Evolutionary conservation across 208 protist species (phyloP).

Genomic region (Wallacemonas sp.): DNA sequence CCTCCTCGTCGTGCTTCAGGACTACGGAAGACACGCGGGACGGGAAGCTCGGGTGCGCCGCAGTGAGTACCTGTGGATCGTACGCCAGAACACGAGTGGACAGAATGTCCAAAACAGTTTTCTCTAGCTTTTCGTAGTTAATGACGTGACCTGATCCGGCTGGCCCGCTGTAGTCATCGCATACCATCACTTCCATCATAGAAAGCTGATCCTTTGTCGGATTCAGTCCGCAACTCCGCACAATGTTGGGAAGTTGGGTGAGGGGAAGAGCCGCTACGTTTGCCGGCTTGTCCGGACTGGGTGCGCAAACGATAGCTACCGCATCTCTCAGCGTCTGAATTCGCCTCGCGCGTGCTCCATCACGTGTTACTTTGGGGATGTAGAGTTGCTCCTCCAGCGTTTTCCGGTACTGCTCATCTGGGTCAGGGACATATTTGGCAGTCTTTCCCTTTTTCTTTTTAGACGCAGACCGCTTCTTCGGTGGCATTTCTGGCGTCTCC

Average conservation of each 20-base stretch:
- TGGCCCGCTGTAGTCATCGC: background rate
- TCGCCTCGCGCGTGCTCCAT: constrained; percentile 1
- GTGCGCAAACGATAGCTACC: constrained; percentile 10
- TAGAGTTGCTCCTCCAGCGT: constrained; percentile 44
- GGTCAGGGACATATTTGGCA: constrained; percentile 31
- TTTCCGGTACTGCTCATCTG: constrained; percentile 37
- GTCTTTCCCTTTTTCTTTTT: constrained; percentile 30
- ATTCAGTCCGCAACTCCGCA: constrained; percentile 44
- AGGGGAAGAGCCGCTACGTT: constrained; percentile 13
- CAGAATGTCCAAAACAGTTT: constrained; percentile 17
- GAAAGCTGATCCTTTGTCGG: constrained; percentile 43
- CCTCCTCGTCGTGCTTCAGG: constrained; percentile 7
- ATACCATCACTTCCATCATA: constrained; percentile 5
- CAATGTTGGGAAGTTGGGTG: constrained; percentile 38
- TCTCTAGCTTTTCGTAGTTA: constrained; percentile 28
- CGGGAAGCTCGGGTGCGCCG: constrained; percentile 8
- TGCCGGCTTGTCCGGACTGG: constrained; percentile 14
- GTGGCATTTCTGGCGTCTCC: constrained; percentile 19
- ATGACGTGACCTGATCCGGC: background rate
- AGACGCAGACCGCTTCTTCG: constrained; percentile 15
- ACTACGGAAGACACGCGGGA: constrained; percentile 29
- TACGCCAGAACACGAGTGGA: constrained; percentile 29
- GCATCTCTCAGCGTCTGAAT: background rate
- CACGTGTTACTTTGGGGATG: constrained; percentile 27
- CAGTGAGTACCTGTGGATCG: constrained; percentile 21